Base-by-base conservation (phyloP, 257 asterid species). In the Solanum sejunctum region DNA sequence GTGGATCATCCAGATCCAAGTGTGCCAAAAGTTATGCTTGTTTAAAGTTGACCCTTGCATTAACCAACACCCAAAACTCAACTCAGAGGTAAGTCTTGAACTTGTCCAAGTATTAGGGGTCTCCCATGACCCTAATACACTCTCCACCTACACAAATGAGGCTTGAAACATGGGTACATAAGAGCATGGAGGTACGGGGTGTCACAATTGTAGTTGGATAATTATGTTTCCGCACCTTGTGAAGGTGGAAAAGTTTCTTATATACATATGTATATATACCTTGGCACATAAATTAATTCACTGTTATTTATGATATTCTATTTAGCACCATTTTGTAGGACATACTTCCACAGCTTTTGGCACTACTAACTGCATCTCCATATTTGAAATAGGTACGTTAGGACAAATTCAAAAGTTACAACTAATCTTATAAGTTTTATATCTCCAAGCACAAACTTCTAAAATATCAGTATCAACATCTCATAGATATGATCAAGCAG, bases 121-220 rank as follows among this genome's bases (percentile, higher is more conserved):
- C 28, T 26, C 28, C 28, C 28, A 26, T 26, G 28, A 26, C 28
- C 28, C 28, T 26, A 26, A 26, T 26, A 26, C 28, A 26, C 28
- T 26, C 28, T 1, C 28, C 28, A 26, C 28, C 28, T 26, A 26
- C 1, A 26, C 28, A 26, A 26, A 26, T 26, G 28, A 26, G 28
- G 28, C 28, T 26, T 26, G 28, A 26, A 26, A 26, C 28, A 26
- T 26, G 28, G 28, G 28, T 26, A 26, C 28, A 26, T 26, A 26
- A 26, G 28, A 26, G 2, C 28, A 26, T 26, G 28, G 28, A 26
- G 28, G 1, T 26, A 26, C 28, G 28, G 28, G 28, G 28, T 26
- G 28, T 26, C 28, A 26, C 28, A 26, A 87, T 41, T 90, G 93
- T 95, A 96, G 99, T 92, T 96, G 85, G 98, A 94, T 88, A 80